Conservation (phyloP, 352 stramenopile genomes). For the Phytophthora pseudosyringae region DNA sequence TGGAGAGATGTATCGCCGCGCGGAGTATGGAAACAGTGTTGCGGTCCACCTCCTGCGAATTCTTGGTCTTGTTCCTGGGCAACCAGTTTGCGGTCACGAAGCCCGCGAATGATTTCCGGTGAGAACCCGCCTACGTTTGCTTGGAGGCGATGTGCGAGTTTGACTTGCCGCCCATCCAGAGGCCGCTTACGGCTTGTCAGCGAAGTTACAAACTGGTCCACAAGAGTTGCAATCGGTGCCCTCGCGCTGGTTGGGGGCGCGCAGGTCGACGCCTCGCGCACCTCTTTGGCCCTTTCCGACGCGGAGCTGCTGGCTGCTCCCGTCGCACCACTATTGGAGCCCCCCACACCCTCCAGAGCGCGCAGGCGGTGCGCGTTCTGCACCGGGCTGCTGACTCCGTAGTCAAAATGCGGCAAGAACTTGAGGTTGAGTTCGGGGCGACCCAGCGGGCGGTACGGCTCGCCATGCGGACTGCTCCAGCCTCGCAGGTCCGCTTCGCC, state of each 20-base stretch:
- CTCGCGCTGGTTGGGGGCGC: background rate
- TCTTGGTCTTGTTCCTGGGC: conserved; percentile 1
- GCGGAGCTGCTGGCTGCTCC: background rate
- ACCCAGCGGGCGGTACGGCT: conserved; percentile 73
- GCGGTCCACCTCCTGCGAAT: background rate
- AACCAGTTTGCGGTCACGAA: conserved; percentile 28
- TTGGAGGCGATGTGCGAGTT: conserved; percentile 56
- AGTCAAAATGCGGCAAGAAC: conserved; percentile 58
- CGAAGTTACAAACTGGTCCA: conserved; percentile 29
- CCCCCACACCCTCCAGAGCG: conserved; percentile 19
- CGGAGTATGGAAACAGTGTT: conserved; percentile 9
- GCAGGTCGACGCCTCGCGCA: conserved; percentile 15
- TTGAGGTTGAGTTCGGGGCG: conserved; percentile 75
- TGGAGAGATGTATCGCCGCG: conserved; percentile 48
- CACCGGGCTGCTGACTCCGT: conserved; percentile 36
- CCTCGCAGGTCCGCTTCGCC: conserved; percentile 39
- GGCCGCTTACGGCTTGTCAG: conserved; percentile 39
- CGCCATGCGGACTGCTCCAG: conserved; percentile 75
- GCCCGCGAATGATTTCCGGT: conserved; percentile 41
- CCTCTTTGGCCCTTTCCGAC: conserved; percentile 29
- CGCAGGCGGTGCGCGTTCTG: conserved; percentile 47
- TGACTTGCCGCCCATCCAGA: conserved; percentile 57
- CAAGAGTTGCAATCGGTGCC: conserved; percentile 14
- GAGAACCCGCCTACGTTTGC: conserved; percentile 59
- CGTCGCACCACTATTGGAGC: background rate